Percentiles rank a stretch among this genome's conserved stretches.
These are phyloP conservation scores for Rhizopus arrhizus DNA, from an alignment of 371 early-diverging fungal species.

Conservation along the genomic window DNA sequence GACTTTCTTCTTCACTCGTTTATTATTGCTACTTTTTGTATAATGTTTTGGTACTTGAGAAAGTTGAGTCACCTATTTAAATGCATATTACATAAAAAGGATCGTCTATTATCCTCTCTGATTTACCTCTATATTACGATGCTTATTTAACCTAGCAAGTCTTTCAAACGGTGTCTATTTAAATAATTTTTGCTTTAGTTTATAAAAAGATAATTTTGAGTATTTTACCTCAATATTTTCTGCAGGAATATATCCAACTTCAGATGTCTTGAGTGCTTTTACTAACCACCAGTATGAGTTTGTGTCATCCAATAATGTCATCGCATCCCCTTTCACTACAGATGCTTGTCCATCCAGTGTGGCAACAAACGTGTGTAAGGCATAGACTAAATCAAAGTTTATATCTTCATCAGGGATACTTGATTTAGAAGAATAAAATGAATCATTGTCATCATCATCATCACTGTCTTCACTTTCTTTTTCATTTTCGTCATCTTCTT, in stretches of 20 bases:
- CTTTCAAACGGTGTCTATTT: constrained; percentile 84
- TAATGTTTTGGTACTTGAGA: constrained; percentile 34
- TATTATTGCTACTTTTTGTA: constrained; percentile 1
- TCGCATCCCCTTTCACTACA: constrained; percentile 85
- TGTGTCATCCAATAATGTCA: constrained; percentile 89
- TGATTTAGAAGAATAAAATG: constrained; percentile 52
- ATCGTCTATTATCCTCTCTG: not conserved
- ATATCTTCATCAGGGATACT: constrained; percentile 77
- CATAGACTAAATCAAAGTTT: constrained; percentile 81
- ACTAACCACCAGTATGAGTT: constrained; percentile 98
- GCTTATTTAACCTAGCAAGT: constrained; percentile 83
- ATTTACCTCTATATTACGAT: constrained; percentile 70
- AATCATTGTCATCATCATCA: constrained; percentile 51
- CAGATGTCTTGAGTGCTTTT: constrained; percentile 79
- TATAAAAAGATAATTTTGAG: too few relatives aligned
- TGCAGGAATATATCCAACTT: constrained; percentile 96
- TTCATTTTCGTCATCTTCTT: constrained; percentile 47
- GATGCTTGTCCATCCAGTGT: constrained; percentile 94
- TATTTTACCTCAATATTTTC: constrained; percentile 86
- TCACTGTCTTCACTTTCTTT: constrained; percentile 43
- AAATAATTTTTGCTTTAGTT: constrained; percentile 4
- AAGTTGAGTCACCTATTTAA: constrained; percentile 36
- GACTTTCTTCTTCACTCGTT: constrained; percentile 21
- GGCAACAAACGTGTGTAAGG: constrained; percentile 91
- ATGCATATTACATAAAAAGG: not conserved